Conservation (phyloP, 441 rosid species). For the Brassica hybrid region DNA sequence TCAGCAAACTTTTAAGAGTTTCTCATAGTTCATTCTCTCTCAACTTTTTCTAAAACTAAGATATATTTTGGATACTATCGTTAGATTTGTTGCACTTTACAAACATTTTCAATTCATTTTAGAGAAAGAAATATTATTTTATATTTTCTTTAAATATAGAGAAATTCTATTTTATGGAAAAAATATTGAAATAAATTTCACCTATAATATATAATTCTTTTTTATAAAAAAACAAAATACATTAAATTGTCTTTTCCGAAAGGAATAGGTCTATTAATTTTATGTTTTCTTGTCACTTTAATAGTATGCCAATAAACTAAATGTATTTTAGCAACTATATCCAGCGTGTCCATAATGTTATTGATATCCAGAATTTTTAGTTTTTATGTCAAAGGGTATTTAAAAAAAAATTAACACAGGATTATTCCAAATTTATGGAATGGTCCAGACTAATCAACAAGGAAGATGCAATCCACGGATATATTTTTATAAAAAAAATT, state of each 20-base stretch:
- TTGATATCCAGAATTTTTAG: not conserved
- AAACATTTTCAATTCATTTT: not conserved
- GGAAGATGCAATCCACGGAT: too few species aligned
- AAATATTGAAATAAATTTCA: not conserved
- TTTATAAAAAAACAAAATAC: not conserved
- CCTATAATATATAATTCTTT: not conserved
- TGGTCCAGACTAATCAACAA: too few species aligned
- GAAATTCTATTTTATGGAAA: too few species aligned
- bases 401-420: too few species aligned
- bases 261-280: not conserved
- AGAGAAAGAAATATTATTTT: too few species aligned
- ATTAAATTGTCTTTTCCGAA: too few species aligned
- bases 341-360: not conserved
- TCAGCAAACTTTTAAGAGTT: not conserved
- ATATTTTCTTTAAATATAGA: not conserved
- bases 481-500: not conserved
- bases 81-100: not conserved
- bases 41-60: not conserved
- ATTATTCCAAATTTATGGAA: too few species aligned
- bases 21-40: not conserved
- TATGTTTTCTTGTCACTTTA: not conserved
- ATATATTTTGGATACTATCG: not conserved
- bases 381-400: not conserved
- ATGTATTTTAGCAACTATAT: not conserved
- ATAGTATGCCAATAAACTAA: not conserved